Evolutionary conservation across 78 protist genomes (phyloP).

Genomic region (Creolimax fragrantissima): DNA sequence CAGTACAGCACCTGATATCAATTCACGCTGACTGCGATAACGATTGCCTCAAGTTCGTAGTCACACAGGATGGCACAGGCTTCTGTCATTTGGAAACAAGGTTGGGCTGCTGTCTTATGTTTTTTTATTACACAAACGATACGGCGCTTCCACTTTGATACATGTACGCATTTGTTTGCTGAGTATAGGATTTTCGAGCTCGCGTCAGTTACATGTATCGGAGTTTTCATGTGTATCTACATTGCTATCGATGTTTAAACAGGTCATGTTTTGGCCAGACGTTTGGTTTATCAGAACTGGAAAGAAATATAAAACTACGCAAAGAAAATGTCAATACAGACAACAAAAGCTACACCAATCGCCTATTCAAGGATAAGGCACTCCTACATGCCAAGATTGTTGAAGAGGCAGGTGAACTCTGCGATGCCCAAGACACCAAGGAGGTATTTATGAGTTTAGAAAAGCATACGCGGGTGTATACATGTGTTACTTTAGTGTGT

Average conservation of each 20-base stretch:
- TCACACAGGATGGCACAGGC: slow-evolving; percentile 43
- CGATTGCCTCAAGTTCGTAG: slow-evolving; percentile 43
- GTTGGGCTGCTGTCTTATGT: background rate
- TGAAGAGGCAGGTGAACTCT: slow-evolving; percentile 56
- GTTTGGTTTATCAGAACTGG: slow-evolving; percentile 15
- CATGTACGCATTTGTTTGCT: too few relatives aligned
- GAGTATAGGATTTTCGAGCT: too few relatives aligned
- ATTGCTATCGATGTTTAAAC: background rate
- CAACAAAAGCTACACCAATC: slow-evolving; percentile 49
- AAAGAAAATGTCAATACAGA: background rate
- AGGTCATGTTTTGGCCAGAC: slow-evolving; percentile 7
- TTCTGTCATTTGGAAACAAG: slow-evolving; percentile 38
- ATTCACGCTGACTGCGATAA: slow-evolving; percentile 49
- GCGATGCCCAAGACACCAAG: background rate
- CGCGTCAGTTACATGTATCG: background rate
- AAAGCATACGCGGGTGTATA: too few relatives aligned
- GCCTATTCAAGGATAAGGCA: slow-evolving; percentile 46
- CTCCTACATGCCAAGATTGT: slow-evolving; percentile 41
- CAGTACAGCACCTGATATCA: slow-evolving; percentile 32
- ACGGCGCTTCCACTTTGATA: too few relatives aligned
- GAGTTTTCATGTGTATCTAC: background rate
- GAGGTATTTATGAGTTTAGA: background rate
- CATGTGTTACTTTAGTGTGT: too few relatives aligned
- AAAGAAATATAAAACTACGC: background rate
- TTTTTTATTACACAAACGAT: too few relatives aligned